These are phyloP conservation scores for Colletotrichum truncatum DNA, from an alignment of 2,329 filamentous ascomycete genomes.

Conservation along the genomic window DNA sequence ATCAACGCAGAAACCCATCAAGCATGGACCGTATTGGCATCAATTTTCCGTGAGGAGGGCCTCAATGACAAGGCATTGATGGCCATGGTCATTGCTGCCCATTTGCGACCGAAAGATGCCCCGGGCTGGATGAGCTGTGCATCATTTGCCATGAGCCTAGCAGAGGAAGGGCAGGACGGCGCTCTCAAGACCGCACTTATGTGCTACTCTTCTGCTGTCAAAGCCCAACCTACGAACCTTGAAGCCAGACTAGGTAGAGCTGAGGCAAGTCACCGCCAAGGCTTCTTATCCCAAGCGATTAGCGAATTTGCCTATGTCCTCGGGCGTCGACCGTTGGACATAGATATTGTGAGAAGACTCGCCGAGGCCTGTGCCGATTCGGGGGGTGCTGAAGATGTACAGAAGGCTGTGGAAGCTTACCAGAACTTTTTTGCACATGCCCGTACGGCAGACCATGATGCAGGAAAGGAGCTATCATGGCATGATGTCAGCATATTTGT, in stretches of 20 bases:
- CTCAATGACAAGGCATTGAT: constrained; percentile 66
- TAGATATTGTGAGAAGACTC: constrained; percentile 63
- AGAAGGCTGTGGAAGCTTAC: constrained; percentile 59
- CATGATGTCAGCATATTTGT: constrained; percentile 86
- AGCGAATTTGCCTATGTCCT: constrained; percentile 66
- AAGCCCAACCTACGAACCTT: constrained; percentile 65
- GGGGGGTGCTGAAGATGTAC: constrained; percentile 52
- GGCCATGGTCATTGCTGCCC: constrained; percentile 69
- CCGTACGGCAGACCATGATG: constrained; percentile 36
- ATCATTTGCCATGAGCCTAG: constrained; percentile 62
- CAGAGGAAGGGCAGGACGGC: constrained; percentile 55
- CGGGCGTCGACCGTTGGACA: constrained; percentile 60
- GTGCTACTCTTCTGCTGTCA: constrained; percentile 68
- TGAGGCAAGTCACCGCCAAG: constrained; percentile 64
- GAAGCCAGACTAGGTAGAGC: constrained; percentile 69
- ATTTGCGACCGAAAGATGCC: constrained; percentile 69
- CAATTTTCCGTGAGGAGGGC: constrained; percentile 69
- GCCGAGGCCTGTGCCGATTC: constrained; percentile 66
- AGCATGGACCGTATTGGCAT: constrained; percentile 70
- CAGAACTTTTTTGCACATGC: constrained; percentile 55
- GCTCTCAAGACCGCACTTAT: constrained; percentile 64
- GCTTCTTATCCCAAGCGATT: constrained; percentile 62
- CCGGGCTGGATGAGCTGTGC: constrained; percentile 68
- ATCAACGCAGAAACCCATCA: constrained; percentile 74
- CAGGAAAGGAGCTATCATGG: constrained; percentile 67